A percentile compares a stretch with the other conserved stretches of the same genome.
phyloP scores from a whole-genome alignment of 169 alveolate species.

The Plasmodium chabaudi region DNA sequence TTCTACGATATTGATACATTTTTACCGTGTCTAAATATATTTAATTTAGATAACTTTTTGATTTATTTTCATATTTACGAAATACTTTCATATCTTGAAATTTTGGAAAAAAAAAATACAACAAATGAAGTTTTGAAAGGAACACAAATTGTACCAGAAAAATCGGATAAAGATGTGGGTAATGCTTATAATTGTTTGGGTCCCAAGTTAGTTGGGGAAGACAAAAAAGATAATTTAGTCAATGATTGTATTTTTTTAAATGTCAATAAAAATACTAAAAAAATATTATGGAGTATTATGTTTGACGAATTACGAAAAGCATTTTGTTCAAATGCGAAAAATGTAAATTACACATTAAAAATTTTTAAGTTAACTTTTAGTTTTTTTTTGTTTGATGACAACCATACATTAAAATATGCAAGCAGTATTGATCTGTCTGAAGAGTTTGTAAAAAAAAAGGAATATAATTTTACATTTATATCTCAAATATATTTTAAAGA shows the following conservation, averaged over 20 bases:
- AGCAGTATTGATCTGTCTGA: background rate
- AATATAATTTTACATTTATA: slow-evolving; percentile 28
- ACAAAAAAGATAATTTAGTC: background rate
- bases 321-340: slow-evolving; percentile 35
- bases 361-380: slow-evolving; percentile 42
- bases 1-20: slow-evolving; percentile 40
- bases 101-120: slow-evolving; percentile 5
- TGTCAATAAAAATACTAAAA: slow-evolving; percentile 40
- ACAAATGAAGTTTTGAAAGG: background rate
- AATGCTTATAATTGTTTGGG: background rate
- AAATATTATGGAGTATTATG: slow-evolving; percentile 46
- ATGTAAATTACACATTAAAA: slow-evolving; percentile 63
- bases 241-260: slow-evolving; percentile 60
- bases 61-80: slow-evolving; percentile 57
- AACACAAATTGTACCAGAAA: slow-evolving; percentile 29
- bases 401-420: slow-evolving; percentile 2
- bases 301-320: slow-evolving; percentile 47
- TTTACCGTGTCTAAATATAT: slow-evolving; percentile 27
- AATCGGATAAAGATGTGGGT: background rate
- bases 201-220: background rate
- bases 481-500: slow-evolving; percentile 56
- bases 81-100: slow-evolving; percentile 28
- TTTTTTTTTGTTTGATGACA: slow-evolving; percentile 55
- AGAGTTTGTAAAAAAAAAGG: slow-evolving; percentile 4
- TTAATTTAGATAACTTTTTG: slow-evolving; percentile 36